Base-by-base conservation (phyloP, 2,329 filamentous ascomycete genomes). In the Fusarium proliferatum region DNA sequence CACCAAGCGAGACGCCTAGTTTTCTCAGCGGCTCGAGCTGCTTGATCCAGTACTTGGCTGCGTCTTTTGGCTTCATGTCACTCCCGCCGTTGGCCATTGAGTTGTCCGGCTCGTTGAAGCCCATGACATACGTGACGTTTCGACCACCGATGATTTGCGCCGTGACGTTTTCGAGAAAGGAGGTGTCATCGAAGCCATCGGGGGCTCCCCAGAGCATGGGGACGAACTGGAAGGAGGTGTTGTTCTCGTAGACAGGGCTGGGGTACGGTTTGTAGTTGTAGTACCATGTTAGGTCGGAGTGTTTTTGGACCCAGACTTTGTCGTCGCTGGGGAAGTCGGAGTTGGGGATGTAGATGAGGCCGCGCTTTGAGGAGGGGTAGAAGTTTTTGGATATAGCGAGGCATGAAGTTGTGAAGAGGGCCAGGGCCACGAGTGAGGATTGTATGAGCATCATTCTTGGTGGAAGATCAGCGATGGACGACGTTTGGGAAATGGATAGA, bases 61-160 rank as follows among this genome's bases (percentile, higher is more conserved):
- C 51, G 19, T 55, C 51, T 7, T 12, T 38, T 5, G 51, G 13
- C 1, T 55, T n/a, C 9, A 55, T 41, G 5, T 55, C 17, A 11
- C 51, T 55, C 7, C 51, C 51, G 10, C 51, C 51, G 51, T 55
- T 55, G 23, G 51, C 34, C 34, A 55, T 55, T 28, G 51, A 55
- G 34, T 55, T 55, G 5, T 55, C 51, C 0, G 51, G 51, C 23
- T 55, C 51, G 19, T 55, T 55, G 51, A 55, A 55, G 3, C 34
- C 51, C 51, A 55, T 55, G 0, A 38, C 51, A 8, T 55, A 55
- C 0, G 34, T 17, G 26, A 55, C 9, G 4, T 55, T 55, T 28
- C 9, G 0, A 3, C 51, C 51, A 2, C 34, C 7, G 15, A 55
- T 41, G 19, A 55, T 55, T 3, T 55, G 51, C 15, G 51, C 51